Conservation (phyloP, 306 rosid species). For the Rosa chinensis region DNA sequence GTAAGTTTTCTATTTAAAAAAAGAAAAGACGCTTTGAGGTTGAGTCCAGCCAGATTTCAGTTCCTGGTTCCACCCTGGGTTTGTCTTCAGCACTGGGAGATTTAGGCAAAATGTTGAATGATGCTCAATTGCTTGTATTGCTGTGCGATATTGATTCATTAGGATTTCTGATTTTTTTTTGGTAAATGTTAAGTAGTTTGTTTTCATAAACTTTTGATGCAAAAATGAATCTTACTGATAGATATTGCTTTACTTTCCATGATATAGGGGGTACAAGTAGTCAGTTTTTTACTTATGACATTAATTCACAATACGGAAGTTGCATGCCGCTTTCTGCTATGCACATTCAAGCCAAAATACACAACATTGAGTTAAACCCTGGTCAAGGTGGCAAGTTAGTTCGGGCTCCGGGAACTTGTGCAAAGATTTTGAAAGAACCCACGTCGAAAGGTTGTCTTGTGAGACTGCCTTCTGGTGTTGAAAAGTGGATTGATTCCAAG, state of each 20-base stretch:
- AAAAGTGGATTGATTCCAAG: slow-evolving; percentile 63
- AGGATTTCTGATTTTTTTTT: neutral
- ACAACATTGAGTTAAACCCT: slow-evolving; percentile 73
- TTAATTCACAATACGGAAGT: slow-evolving; percentile 77
- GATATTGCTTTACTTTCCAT: neutral
- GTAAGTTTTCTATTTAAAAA: neutral
- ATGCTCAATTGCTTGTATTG: neutral
- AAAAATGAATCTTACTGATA: neutral
- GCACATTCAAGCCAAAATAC: slow-evolving; percentile 91
- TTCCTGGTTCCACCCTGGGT: neutral
- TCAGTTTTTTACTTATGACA: slow-evolving; percentile 55
- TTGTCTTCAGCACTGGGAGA: neutral
- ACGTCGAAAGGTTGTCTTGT: slow-evolving; percentile 51
- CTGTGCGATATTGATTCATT: neutral
- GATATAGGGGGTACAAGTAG: slow-evolving; percentile 23
- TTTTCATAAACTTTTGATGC: neutral
- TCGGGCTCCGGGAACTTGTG: slow-evolving; percentile 78
- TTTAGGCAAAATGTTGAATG: slow-evolving; percentile 3
- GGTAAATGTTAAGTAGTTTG: neutral
- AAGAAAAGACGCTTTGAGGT: neutral
- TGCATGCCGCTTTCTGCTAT: slow-evolving; percentile 77
- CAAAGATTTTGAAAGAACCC: slow-evolving; percentile 86
- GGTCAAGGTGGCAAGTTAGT: slow-evolving; percentile 94
- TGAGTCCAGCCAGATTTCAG: neutral
- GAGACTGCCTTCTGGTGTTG: slow-evolving; percentile 65